phyloP scores from a whole-genome alignment of 2,329 filamentous ascomycete genomes.

The Calonectria pteridis region DNA sequence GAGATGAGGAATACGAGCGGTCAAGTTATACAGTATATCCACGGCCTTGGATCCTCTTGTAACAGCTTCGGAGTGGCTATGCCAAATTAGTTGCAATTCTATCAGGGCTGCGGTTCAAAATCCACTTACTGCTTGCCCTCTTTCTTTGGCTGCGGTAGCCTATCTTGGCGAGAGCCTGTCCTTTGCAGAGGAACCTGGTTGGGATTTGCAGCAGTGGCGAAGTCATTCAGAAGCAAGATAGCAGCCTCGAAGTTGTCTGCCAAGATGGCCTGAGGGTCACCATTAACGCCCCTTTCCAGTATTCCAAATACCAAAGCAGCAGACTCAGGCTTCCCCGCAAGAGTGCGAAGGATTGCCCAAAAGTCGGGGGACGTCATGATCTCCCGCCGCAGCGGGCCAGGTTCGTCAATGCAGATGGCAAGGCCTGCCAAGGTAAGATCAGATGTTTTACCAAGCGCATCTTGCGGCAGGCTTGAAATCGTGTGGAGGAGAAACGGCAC shows the following conservation, averaged over 20 bases:
- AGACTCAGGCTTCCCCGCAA: slow-evolving; percentile 77
- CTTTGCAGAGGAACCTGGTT: slow-evolving; percentile 78
- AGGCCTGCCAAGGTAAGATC: slow-evolving; percentile 83
- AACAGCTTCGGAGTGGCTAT: slow-evolving; percentile 67
- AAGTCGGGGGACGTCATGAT: slow-evolving; percentile 98
- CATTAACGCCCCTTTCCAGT: slow-evolving; percentile 81
- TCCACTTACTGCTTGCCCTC: slow-evolving; percentile 44
- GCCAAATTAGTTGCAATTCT: neutral
- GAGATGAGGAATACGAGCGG: slow-evolving; percentile 82
- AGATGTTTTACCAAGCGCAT: slow-evolving; percentile 81
- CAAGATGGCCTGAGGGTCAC: slow-evolving; percentile 84
- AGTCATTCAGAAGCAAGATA: slow-evolving; percentile 87
- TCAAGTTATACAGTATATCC: slow-evolving; percentile 84
- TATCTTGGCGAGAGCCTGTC: slow-evolving; percentile 63
- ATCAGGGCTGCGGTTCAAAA: neutral
- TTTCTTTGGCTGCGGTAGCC: slow-evolving; percentile 45
- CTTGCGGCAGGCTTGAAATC: slow-evolving; percentile 87
- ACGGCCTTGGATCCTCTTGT: slow-evolving; percentile 85
- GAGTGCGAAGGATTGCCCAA: slow-evolving; percentile 87
- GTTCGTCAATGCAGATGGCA: slow-evolving; percentile 81
- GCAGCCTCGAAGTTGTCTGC: slow-evolving; percentile 96
- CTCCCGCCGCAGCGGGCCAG: slow-evolving; percentile 85
- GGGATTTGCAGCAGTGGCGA: slow-evolving; percentile 84
- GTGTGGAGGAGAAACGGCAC: slow-evolving; percentile 92
- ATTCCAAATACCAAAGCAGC: slow-evolving; percentile 87